Base-by-base conservation (phyloP, 257 asterid species). In the Nicotiana obtusifolia region DNA sequence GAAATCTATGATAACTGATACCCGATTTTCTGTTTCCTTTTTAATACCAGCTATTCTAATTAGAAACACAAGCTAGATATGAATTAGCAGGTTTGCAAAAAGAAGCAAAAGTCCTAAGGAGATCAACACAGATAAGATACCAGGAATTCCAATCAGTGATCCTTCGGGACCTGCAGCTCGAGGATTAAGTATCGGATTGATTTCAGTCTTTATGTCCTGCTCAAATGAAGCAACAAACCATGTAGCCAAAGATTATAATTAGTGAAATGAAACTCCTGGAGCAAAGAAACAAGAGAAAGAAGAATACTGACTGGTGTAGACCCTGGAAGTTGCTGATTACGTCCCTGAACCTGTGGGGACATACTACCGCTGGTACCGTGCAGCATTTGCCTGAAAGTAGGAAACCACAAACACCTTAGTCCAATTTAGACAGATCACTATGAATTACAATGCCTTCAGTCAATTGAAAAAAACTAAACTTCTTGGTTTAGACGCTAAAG, bases 271-370 rank as follows among this genome's bases (percentile, higher is more conserved):
- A 73, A 47, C 79, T 65, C 7, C 62, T 44, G 22, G 68, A 52
- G 28, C 82, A 62, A 44, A 44, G 77, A 71, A 10, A 84, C 77
- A 66, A 33, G 56, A 86, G n/a, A 66, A 57, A 81, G 82, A 14
- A 75, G 84, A 79, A 77, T 84, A 89, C 98, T 88, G 66, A 96
- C 99, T 19, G 94, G 91, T 41, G 97, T 71, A 89, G 99, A 88
- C 69, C 97, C 99, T 10, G 97, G 97, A 89, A 92, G 92, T 87
- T 94, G 99, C 84, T 94, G 99, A 90, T 89, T 90, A 69, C 97
- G 92, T 76, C 90, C 88, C 87, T 94, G 99, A 83, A 93, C 95
- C 84, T 94, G 99, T 7, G 99, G 92, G 31, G 98, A 92, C 92
- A 93, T 93, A 71, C 91, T 96, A 83, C 97, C 98, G 75, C 92